Evolutionary conservation across 176 grass and related monocot species (phyloP), one percentile per base, ranked within the genome.

Genomic region (Oryza meridionalis): DNA sequence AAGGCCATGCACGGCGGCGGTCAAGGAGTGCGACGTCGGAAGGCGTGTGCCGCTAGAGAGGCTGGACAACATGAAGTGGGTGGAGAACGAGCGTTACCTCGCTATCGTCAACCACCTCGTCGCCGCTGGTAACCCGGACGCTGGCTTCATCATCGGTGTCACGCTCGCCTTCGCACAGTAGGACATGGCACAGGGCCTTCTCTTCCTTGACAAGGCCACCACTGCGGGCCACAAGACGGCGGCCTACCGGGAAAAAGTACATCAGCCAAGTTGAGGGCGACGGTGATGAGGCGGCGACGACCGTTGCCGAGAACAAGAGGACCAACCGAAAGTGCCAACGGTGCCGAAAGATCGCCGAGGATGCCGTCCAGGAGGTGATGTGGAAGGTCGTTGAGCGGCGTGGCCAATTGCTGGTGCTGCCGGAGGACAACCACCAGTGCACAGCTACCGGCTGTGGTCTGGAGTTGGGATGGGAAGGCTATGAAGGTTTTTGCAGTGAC

Each of bases 51-150:
- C 82, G 16, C 25, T 90, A 14, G 66, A 81, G 65, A 63, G 67
- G 19, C 53, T 86, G 58, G 37, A 21, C 0, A 5, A 1, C 22
- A 69, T 90, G 83, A 70, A 22, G 19, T 90, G 83, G 88, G 7
- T 6, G 33, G 32, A 90, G 0, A 16, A 17, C 6, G 13, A 9
- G 2, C 66, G 33, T 16, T 86, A 67, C 55, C 10, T 43, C 53
- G 73, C 66, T 66, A 24, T 90, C 44, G 50, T 90, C 27, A 0
- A 5, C 12, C 58, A 77, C 45, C 66, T 80, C 0, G 78, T 82
- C 31, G 5, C 0, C 5, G 65, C 9, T 0, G 77, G 65, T 22
- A 89, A 89, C 51, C 72, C 72, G 1, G 88, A 86, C 15, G 83
- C 83, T 3, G 58, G 72, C 67, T 90, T 78, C 83, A 5, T 67